Evolutionary conservation across 2,329 filamentous ascomycete species (phyloP).

Genomic region (Exophiala lecanii-corni): DNA sequence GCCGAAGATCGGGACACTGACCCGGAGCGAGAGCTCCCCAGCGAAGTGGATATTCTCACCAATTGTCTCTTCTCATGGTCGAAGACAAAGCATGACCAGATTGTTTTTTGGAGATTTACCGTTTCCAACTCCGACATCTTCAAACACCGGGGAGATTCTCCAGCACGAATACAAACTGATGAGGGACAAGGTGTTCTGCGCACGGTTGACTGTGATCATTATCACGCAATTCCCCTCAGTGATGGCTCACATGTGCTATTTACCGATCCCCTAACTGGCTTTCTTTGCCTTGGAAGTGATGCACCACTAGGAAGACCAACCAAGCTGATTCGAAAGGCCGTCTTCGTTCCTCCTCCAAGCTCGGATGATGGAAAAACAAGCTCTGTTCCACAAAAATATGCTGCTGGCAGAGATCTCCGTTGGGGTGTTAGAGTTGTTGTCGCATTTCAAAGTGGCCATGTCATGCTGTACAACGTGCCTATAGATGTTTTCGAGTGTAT

Average conservation of each 20-base stretch:
- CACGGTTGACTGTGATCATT: constrained; percentile 53
- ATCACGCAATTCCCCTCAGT: constrained; percentile 59
- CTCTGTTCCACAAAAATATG: constrained; percentile 49
- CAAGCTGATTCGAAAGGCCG: constrained; percentile 56
- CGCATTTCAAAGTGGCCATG: constrained; percentile 45
- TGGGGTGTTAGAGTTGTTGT: constrained; percentile 58
- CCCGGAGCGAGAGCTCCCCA: constrained; percentile 24
- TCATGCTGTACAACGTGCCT: constrained; percentile 60
- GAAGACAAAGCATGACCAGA: constrained; percentile 24
- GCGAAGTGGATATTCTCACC: constrained; percentile 20
- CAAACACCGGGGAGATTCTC: constrained; percentile 1
- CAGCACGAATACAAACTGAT: constrained; percentile 4
- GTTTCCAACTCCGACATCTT: constrained; percentile 15
- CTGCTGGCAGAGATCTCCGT: constrained; percentile 51
- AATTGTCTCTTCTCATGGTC: constrained; percentile 10
- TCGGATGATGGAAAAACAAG: constrained; percentile 26
- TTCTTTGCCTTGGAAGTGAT: constrained; percentile 59
- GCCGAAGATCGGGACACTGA: constrained; percentile 21
- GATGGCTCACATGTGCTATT: constrained; percentile 64
- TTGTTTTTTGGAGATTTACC: constrained; percentile 26
- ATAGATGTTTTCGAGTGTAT: constrained; percentile 47
- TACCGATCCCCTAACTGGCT: constrained; percentile 54
- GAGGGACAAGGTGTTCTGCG: constrained; percentile 33
- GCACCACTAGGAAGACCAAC: constrained; percentile 54
- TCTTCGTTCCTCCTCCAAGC: constrained; percentile 44